phyloP scores from a whole-genome alignment of 768 basidiomycete species.

The Kwoniella sp. region DNA sequence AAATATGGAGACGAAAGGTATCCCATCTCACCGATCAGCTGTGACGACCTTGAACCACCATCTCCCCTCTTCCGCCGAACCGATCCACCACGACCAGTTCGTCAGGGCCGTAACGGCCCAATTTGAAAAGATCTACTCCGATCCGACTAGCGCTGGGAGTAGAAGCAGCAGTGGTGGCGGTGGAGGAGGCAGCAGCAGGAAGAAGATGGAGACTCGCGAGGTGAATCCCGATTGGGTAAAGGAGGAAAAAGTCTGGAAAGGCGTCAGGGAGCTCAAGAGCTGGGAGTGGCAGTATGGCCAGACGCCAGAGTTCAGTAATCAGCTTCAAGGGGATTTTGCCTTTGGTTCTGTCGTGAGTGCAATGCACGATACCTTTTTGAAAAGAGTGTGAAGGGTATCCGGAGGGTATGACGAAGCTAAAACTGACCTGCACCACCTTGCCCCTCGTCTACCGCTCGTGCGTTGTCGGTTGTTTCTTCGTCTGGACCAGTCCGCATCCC shows the following conservation, averaged over 20 bases:
- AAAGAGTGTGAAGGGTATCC: no score
- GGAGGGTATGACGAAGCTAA: no score
- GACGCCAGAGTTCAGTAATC: conserved; percentile 87
- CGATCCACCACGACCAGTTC: conserved; percentile 71
- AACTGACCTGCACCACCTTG: no score
- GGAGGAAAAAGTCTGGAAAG: conserved; percentile 64
- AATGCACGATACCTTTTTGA: no score
- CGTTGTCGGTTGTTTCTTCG: not conserved
- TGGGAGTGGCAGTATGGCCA: conserved; percentile 95
- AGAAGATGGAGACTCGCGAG: conserved; percentile 48
- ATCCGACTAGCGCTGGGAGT: not conserved
- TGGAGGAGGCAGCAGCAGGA: not conserved
- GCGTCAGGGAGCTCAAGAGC: conserved; percentile 73
- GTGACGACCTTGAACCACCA: conserved; percentile 71
- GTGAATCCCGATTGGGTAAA: conserved; percentile 61
- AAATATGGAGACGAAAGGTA: conserved; percentile 78
- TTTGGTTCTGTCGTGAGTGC: conserved; percentile 60
- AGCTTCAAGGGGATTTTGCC: conserved; percentile 56
- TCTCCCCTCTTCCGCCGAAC: conserved; percentile 54
- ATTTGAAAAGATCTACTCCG: conserved; percentile 60
- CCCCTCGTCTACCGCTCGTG: no score
- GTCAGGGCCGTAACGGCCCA: conserved; percentile 68
- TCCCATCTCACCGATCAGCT: conserved; percentile 88
- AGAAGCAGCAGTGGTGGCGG: no score
- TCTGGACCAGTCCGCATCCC: conserved; percentile 29